These are phyloP conservation scores for Pterocarpus santalinus DNA, from an alignment of 306 rosid genomes.

Conservation along the genomic window DNA sequence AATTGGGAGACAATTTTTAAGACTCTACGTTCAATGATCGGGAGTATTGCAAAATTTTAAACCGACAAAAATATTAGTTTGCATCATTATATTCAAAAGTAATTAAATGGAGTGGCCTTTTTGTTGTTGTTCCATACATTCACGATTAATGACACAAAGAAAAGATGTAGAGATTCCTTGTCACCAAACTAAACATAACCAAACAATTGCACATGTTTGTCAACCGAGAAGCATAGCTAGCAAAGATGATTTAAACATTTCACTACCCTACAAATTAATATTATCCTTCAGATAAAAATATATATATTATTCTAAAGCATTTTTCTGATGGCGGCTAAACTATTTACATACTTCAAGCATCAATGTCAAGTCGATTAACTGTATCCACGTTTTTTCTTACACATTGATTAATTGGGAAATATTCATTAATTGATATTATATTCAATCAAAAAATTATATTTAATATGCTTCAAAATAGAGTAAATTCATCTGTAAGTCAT, in stretches of 20 bases:
- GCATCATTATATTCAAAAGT: no score
- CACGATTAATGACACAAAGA: constrained; percentile 9
- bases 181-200: background rate
- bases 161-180: background rate
- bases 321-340: background rate
- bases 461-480: no score
- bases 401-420: background rate
- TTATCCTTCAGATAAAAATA: background rate
- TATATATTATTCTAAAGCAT: background rate
- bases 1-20: no score
- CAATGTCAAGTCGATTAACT: background rate
- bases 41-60: no score
- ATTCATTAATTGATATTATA: no score
- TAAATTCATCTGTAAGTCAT: no score
- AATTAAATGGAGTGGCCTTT: no score
- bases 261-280: background rate
- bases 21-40: no score
- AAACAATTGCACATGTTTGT: constrained; percentile 9
- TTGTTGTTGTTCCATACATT: background rate
- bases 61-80: no score
- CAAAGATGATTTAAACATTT: constrained; percentile 32
- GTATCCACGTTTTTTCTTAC: no score
- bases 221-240: constrained; percentile 1
- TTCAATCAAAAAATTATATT: no score
- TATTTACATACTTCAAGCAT: background rate